Conservation (phyloP, 495 filamentous ascomycete species). For the Hypomontagnella submonticulosa region DNA sequence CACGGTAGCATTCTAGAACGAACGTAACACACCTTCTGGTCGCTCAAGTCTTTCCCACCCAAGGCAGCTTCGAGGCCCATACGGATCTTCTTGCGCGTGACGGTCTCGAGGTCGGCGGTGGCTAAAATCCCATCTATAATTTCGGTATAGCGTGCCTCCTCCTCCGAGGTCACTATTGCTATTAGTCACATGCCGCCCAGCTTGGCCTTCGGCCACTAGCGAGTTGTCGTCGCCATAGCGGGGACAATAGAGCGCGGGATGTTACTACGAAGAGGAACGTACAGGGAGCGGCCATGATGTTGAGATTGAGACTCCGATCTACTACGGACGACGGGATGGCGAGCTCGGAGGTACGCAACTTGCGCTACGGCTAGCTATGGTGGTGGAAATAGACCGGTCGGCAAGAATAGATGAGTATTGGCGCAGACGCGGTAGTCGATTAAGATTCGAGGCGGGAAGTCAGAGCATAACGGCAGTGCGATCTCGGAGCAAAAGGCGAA, state of each 20-base stretch:
- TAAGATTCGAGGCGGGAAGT: slow-evolving; percentile 16
- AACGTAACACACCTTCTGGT: slow-evolving; percentile 77
- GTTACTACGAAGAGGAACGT: slow-evolving; percentile 4
- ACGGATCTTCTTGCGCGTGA: slow-evolving; percentile 92
- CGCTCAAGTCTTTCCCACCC: slow-evolving; percentile 82
- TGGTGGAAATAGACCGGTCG: neutral
- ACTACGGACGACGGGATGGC: slow-evolving; percentile 6
- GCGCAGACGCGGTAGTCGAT: slow-evolving; percentile 22
- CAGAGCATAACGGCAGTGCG: slow-evolving; percentile 41
- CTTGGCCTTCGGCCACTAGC: neutral
- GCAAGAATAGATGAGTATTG: neutral
- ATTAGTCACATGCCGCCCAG: slow-evolving; percentile 16
- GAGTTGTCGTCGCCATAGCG: slow-evolving; percentile 5
- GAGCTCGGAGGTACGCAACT: neutral
- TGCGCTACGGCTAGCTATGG: neutral
- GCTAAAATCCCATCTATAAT: slow-evolving; percentile 94
- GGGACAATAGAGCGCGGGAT: too few species aligned
- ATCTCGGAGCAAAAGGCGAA: neutral
- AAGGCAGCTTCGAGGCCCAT: slow-evolving; percentile 78
- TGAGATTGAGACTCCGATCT: slow-evolving; percentile 4
- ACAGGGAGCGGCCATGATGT: slow-evolving; percentile 37
- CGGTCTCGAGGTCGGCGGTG: slow-evolving; percentile 83
- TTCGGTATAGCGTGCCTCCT: slow-evolving; percentile 74
- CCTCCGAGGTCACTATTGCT: slow-evolving; percentile 71
- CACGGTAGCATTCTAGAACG: too few species aligned